These are phyloP conservation scores for Periglandula ipomoeae DNA, from an alignment of 2,329 filamentous ascomycete genomes.

Conservation along the genomic window DNA sequence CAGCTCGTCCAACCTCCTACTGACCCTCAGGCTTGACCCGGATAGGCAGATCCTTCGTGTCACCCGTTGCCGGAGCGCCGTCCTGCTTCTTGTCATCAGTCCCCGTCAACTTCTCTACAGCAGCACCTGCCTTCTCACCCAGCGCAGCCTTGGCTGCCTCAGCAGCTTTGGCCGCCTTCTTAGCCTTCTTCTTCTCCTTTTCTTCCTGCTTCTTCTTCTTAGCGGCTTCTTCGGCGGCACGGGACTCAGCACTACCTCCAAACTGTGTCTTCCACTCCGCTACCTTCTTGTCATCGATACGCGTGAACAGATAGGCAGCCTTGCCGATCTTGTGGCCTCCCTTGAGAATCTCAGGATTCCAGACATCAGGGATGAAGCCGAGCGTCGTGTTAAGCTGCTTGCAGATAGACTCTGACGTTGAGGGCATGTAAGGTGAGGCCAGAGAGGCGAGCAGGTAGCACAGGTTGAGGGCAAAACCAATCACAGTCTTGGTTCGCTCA, in stretches of 20 bases:
- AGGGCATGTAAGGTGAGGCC: conserved; percentile 76
- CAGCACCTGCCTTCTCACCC: conserved; percentile 5
- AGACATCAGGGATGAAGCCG: conserved; percentile 47
- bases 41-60: conserved; percentile 15
- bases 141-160: conserved; percentile 16
- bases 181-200: conserved; percentile 31
- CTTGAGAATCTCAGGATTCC: conserved; percentile 51
- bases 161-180: conserved; percentile 27
- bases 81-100: conserved; percentile 10
- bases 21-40: conserved; percentile 11
- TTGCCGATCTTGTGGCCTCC: conserved; percentile 75
- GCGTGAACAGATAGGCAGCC: conserved; percentile 70
- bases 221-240: conserved; percentile 39
- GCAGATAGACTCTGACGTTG: conserved; percentile 66
- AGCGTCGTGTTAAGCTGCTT: conserved; percentile 56
- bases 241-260: conserved; percentile 44
- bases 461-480: conserved; percentile 76
- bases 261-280: conserved; percentile 75
- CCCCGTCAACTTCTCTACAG: not conserved
- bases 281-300: conserved; percentile 72
- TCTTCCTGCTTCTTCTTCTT: conserved; percentile 42
- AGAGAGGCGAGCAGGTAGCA: conserved; percentile 73
- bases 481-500: conserved; percentile 45
- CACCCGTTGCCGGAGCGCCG: conserved; percentile 12
- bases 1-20: not conserved